These are phyloP conservation scores for Pyrenophora seminiperda DNA, from an alignment of 2,329 filamentous ascomycete genomes.

Conservation along the genomic window DNA sequence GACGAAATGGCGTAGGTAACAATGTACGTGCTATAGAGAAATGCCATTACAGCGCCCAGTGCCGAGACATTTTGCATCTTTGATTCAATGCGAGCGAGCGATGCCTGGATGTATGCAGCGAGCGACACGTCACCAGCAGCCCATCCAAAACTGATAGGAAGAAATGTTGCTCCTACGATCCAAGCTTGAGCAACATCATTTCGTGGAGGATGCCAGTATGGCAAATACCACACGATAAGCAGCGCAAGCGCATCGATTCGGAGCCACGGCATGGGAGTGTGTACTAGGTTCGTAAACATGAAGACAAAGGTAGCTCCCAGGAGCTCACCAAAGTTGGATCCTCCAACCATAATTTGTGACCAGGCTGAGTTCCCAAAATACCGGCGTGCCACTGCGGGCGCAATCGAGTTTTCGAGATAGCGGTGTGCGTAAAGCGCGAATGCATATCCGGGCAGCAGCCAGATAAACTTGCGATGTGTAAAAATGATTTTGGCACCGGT, in stretches of 20 bases:
- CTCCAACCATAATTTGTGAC: conserved; percentile 58
- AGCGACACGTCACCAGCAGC: conserved; percentile 59
- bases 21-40: conserved; percentile 58
- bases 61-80: conserved; percentile 55
- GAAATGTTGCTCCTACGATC: conserved; percentile 54
- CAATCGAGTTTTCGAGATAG: conserved; percentile 58
- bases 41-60: conserved; percentile 59
- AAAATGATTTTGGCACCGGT: conserved; percentile 56
- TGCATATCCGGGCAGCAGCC: conserved; percentile 57
- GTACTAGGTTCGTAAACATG: conserved; percentile 55
- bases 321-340: conserved; percentile 58
- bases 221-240: conserved; percentile 57
- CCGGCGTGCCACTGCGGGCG: conserved; percentile 53
- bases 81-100: conserved; percentile 53
- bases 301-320: conserved; percentile 57
- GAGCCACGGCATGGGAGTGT: conserved; percentile 59
- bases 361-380: conserved; percentile 57
- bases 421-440: conserved; percentile 58
- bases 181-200: conserved; percentile 53
- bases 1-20: conserved; percentile 54
- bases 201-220: conserved; percentile 52
- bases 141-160: conserved; percentile 56
- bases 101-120: conserved; percentile 58
- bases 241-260: conserved; percentile 55
- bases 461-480: conserved; percentile 55